Conservation (phyloP, 2,329 filamentous ascomycete genomes). For the Exophiala viscosa region DNA sequence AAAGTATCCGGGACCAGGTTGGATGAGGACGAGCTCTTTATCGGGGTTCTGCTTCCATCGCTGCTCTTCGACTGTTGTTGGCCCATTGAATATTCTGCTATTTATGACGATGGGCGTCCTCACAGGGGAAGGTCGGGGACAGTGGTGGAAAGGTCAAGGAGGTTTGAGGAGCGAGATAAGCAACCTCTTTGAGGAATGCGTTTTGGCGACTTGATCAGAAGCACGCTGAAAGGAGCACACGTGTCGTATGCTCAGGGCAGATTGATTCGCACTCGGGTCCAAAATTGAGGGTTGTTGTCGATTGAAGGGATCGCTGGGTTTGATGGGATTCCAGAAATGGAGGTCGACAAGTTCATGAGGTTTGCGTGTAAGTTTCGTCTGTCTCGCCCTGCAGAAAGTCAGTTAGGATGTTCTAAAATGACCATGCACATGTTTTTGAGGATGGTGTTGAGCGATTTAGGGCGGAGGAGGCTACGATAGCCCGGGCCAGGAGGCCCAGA, state of each 20-base stretch:
- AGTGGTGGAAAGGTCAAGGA: slow-evolving; percentile 29
- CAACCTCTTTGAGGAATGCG: slow-evolving; percentile 33
- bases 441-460: slow-evolving; percentile 4
- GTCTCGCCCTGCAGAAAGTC: slow-evolving; percentile 13
- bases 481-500: slow-evolving; percentile 2
- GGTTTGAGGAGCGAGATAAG: slow-evolving; percentile 35
- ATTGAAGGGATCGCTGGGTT: background rate
- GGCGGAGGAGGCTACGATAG: background rate
- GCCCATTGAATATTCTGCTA: slow-evolving; percentile 41
- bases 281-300: slow-evolving; percentile 4
- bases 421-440: background rate
- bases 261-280: background rate
- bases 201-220: slow-evolving; percentile 28
- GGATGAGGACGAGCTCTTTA: slow-evolving; percentile 36
- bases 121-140: slow-evolving; percentile 8
- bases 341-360: slow-evolving; percentile 1
- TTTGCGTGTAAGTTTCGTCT: background rate
- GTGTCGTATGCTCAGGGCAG: slow-evolving; percentile 21
- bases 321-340: slow-evolving; percentile 4
- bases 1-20: slow-evolving; percentile 54
- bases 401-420: slow-evolving; percentile 12
- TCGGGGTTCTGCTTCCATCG: slow-evolving; percentile 52
- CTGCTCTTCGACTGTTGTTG: slow-evolving; percentile 51
- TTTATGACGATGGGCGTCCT: background rate
- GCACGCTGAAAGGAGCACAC: slow-evolving; percentile 22